phyloP scores from a whole-genome alignment of 2,329 filamentous ascomycete species.

The Aureobasidium vineae region DNA sequence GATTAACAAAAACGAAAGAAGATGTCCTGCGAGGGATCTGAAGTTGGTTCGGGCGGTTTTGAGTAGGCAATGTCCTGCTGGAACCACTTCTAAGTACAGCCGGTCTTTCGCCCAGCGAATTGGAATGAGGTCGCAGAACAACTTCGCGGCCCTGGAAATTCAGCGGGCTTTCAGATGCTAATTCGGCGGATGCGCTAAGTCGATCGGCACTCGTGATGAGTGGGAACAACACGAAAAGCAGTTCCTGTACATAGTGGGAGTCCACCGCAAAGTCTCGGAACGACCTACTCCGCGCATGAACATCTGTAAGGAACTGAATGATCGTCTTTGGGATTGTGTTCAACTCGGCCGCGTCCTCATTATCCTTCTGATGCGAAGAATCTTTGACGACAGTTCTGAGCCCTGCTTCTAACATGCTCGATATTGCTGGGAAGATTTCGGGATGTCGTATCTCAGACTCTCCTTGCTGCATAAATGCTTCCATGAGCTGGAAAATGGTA shows the following conservation, averaged over 20 bases:
- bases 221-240: constrained; percentile 80
- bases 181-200: constrained; percentile 77
- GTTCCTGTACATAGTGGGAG: constrained; percentile 76
- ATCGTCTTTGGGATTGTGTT: constrained; percentile 70
- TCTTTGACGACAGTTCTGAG: constrained; percentile 63
- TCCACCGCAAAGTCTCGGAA: constrained; percentile 81
- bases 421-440: constrained; percentile 76
- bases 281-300: constrained; percentile 70
- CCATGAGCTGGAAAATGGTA: constrained; percentile 69
- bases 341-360: constrained; percentile 47
- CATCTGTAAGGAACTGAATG: constrained; percentile 72
- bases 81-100: constrained; percentile 71
- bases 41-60: constrained; percentile 44
- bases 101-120: constrained; percentile 54
- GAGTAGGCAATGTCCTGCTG: constrained; percentile 37
- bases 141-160: constrained; percentile 86
- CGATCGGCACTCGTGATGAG: constrained; percentile 82
- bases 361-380: constrained; percentile 35
- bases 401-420: constrained; percentile 82
- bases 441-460: constrained; percentile 68
- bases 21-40: constrained; percentile 74
- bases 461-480: constrained; percentile 62
- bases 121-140: constrained; percentile 72
- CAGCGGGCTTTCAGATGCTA: constrained; percentile 77
- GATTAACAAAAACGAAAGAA: constrained; percentile 84